phyloP scores from a whole-genome alignment of 768 basidiomycete genomes.

The Arthromyces matolae region DNA sequence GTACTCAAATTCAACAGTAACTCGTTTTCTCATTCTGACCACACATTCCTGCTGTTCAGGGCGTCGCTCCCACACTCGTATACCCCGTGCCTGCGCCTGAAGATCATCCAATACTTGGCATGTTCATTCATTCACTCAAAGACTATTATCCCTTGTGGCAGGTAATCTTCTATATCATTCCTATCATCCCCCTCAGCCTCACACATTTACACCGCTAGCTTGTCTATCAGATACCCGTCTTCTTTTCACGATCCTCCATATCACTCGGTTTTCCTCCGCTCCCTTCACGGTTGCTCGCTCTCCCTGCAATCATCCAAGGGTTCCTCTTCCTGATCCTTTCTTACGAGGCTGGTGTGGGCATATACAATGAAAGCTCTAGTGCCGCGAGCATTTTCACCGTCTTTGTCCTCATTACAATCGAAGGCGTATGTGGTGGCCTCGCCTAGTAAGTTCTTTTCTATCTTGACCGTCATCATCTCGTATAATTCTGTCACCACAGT shows the following conservation, averaged over 20 bases:
- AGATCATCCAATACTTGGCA: slow-evolving; percentile 58
- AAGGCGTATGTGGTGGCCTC: slow-evolving; percentile 89
- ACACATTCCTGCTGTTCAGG: slow-evolving; percentile 41
- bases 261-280: slow-evolving; percentile 73
- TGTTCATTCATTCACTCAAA: slow-evolving; percentile 78
- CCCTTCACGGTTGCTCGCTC: slow-evolving; percentile 52
- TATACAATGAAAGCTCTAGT: slow-evolving; percentile 43
- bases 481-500: slow-evolving; percentile 31
- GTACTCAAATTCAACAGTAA: slow-evolving; percentile 27
- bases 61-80: slow-evolving; percentile 86
- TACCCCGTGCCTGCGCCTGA: slow-evolving; percentile 76
- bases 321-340: slow-evolving; percentile 52
- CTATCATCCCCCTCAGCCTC: not conserved
- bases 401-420: slow-evolving; percentile 75
- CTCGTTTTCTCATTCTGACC: not conserved
- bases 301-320: slow-evolving; percentile 66
- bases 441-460: slow-evolving; percentile 64
- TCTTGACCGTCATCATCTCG: slow-evolving; percentile 1
- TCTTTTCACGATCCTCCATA: slow-evolving; percentile 78
- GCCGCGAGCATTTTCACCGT: slow-evolving; percentile 48
- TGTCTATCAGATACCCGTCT: slow-evolving; percentile 59
- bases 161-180: slow-evolving; percentile 36
- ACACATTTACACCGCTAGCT: slow-evolving; percentile 34
- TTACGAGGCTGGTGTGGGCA: slow-evolving; percentile 54
- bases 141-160: slow-evolving; percentile 98